Conservation (phyloP, 768 basidiomycete genomes). For the Sarcomyxa edulis region DNA sequence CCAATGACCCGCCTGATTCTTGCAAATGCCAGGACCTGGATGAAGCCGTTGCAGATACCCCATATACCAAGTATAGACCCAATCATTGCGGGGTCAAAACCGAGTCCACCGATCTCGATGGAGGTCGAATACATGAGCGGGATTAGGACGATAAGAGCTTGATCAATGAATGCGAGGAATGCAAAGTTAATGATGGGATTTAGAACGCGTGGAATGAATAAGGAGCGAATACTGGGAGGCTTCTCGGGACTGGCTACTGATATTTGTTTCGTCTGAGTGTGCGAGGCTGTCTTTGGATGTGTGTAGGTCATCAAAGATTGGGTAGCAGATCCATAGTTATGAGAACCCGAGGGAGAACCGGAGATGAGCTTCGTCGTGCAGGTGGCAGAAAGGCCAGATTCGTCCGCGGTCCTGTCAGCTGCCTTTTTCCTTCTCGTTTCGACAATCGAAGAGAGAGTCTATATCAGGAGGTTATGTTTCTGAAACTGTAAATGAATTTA, state of each 20-base stretch:
- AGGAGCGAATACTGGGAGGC: conserved; percentile 13
- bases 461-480: too few relatives aligned
- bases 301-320: too few relatives aligned
- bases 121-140: conserved; percentile 38
- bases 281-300: not conserved
- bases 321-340: too few relatives aligned
- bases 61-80: conserved; percentile 40
- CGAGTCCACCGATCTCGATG: conserved; percentile 44
- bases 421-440: too few relatives aligned
- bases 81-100: conserved; percentile 43
- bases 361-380: too few relatives aligned
- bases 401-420: too few relatives aligned
- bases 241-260: too few relatives aligned
- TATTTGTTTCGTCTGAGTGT: not conserved
- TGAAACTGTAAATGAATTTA: too few relatives aligned
- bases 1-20: conserved; percentile 49
- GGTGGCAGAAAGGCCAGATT: too few relatives aligned
- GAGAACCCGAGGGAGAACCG: too few relatives aligned
- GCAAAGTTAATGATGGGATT: conserved; percentile 19
- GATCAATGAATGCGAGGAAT: conserved; percentile 22
- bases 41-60: conserved; percentile 47
- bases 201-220: conserved; percentile 19
- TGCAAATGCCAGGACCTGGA: conserved; percentile 52
- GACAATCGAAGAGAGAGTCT: too few relatives aligned
- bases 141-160: conserved; percentile 9